phyloP scores from a whole-genome alignment of 306 rosid species.

The Quercus ilex region DNA sequence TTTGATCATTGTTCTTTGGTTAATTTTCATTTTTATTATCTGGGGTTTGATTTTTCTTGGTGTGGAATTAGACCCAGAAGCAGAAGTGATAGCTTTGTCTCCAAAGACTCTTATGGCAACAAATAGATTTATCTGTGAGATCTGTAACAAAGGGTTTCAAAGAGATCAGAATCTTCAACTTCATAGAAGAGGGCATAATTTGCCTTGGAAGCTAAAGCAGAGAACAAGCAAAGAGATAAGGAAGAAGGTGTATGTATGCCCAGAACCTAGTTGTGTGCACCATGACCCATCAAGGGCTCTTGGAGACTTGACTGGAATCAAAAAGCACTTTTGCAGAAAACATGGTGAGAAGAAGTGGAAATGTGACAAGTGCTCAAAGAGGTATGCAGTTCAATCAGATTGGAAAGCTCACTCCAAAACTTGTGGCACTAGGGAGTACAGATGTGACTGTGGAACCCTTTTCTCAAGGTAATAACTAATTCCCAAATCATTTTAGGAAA shows the following conservation, averaged over 20 bases:
- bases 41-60: not conserved
- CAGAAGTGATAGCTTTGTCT: conserved; percentile 83
- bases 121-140: conserved; percentile 85
- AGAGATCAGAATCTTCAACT: conserved; percentile 97
- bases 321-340: conserved; percentile 93
- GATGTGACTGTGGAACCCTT: conserved; percentile 99
- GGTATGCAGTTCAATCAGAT: conserved; percentile 94
- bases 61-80: conserved; percentile 75
- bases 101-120: conserved; percentile 82
- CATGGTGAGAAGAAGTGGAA: conserved; percentile 99
- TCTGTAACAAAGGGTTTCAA: conserved; percentile 93
- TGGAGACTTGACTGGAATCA: conserved; percentile 92
- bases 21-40: conserved; percentile 1
- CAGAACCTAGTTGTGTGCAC: conserved; percentile 80
- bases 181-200: conserved; percentile 89
- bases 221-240: conserved; percentile 71
- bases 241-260: conserved; percentile 95
- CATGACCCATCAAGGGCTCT: conserved; percentile 91
- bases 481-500: conserved; percentile 7
- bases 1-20: not conserved
- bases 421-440: conserved; percentile 94
- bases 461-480: conserved; percentile 81
- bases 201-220: conserved; percentile 98
- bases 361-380: conserved; percentile 94
- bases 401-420: conserved; percentile 97